These are phyloP conservation scores for Starmerella kuoi DNA, from an alignment of 805 yeast species.

Conservation along the genomic window DNA sequence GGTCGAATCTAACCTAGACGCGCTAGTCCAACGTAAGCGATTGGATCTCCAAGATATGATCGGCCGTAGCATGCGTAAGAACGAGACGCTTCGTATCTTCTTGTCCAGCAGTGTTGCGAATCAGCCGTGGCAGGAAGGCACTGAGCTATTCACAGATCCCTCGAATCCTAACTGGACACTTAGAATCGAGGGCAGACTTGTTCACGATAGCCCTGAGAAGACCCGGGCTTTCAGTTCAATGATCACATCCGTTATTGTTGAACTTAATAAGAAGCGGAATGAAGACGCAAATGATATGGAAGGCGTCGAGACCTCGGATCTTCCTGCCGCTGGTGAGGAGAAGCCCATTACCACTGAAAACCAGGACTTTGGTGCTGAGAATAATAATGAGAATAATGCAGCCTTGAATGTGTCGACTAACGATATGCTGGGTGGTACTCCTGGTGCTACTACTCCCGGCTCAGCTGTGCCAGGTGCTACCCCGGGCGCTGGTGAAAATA, in stretches of 20 bases:
- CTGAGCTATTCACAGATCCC: conserved; percentile 19
- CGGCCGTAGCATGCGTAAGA: conserved; percentile 37
- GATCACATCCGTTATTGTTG: conserved; percentile 74
- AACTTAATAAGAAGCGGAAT: conserved; percentile 33
- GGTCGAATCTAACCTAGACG: conserved; percentile 73
- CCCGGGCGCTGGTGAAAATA: background rate
- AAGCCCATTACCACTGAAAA: background rate
- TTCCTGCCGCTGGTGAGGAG: background rate
- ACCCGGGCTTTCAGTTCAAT: conserved; percentile 65
- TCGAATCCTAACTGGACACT: conserved; percentile 51
- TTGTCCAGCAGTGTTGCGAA: conserved; percentile 70
- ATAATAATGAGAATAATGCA: background rate
- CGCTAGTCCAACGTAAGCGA: conserved; percentile 68
- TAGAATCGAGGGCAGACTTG: conserved; percentile 73
- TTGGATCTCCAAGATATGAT: conserved; percentile 69
- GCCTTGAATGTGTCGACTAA: background rate
- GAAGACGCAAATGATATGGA: conserved; percentile 16
- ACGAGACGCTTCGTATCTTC: conserved; percentile 61
- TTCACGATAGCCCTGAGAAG: conserved; percentile 40
- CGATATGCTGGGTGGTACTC: background rate
- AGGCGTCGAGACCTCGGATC: conserved; percentile 1
- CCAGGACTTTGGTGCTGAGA: background rate
- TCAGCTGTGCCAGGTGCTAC: background rate
- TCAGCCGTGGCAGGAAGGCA: conserved; percentile 70
- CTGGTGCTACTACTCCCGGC: background rate